Evolutionary conservation across 257 asterid species (phyloP), one percentile per base, ranked within the genome.

Genomic region (Solanum paucissectum): DNA sequence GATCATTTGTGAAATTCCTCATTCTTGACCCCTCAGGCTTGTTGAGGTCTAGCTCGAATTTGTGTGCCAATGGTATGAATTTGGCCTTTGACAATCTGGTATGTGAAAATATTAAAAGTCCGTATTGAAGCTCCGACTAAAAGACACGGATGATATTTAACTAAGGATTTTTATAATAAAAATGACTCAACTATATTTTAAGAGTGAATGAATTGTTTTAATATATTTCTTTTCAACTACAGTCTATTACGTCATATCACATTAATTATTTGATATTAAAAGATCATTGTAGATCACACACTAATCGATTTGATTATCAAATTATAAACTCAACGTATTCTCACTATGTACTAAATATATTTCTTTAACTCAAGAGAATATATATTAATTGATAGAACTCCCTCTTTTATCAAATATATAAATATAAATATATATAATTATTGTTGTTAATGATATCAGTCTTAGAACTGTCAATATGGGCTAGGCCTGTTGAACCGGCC

Each of bases 131-230:
- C 52, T 44, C 2, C 0, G 52, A 44, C 18, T 16, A 16, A 52
- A 52, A 52, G 9, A 16, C 21, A 52, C 18, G 13, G 2, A 2
- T 52, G 4, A 2, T 52, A 5, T 52, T 52, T 0, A 52, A 16
- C 0, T 0, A 2, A 52, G 0, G 0, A 52, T n/a, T n/a, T 16
- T 2, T 18, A 52, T 18, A 52, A 52, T 3, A 49, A 44, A 16
- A 52, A 2, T 18, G 9, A 18, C 0, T 16, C 21, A 52, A 16
- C 9, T 16, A 52, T 52, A 52, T 52, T 52, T 52, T 52, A 6
- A 52, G 23, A 52, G 23, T 5, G n/a, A 52, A 52, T 52, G n/a
- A 52, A 0, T 55, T 18, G 64, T 18, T 55, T 55, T 55, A 16
- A 52, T 52, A 0, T 18, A 0, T 52, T 52, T 52, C 62, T 52